Conservation (phyloP, 176 grass and related monocot genomes). For the Oryza glaberrima region DNA sequence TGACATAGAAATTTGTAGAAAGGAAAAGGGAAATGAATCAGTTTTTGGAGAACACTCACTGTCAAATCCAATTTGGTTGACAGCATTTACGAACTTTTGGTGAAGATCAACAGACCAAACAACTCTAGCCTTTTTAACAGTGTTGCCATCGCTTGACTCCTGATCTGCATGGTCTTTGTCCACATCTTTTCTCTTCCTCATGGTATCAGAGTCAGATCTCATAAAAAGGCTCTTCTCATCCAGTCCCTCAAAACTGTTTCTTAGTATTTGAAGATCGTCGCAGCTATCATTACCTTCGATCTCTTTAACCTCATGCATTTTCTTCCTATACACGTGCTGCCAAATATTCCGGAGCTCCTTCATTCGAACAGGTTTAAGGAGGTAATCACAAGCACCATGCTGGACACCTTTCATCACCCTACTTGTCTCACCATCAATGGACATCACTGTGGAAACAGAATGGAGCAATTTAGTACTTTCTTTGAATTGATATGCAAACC, state of each 20-base stretch:
- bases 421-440: slow-evolving; percentile 94
- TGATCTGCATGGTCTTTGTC: slow-evolving; percentile 78
- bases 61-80: slow-evolving; percentile 99
- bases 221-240: slow-evolving; percentile 70
- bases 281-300: slow-evolving; percentile 73
- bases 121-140: slow-evolving; percentile 91
- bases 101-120: slow-evolving; percentile 99
- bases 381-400: slow-evolving; percentile 97
- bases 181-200: slow-evolving; percentile 79
- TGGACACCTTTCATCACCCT: slow-evolving; percentile 99
- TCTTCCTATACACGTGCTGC: slow-evolving; percentile 97
- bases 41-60: slow-evolving; percentile 66
- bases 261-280: slow-evolving; percentile 75
- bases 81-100: slow-evolving; percentile 95
- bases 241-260: slow-evolving; percentile 66
- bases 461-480: slow-evolving; percentile 40
- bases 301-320: slow-evolving; percentile 96
- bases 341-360: slow-evolving; percentile 98
- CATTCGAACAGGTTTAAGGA: slow-evolving; percentile 98
- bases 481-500: slow-evolving; percentile 39
- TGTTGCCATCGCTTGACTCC: slow-evolving; percentile 66
- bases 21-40: slow-evolving; percentile 10
- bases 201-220: slow-evolving; percentile 45
- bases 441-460: slow-evolving; percentile 91
- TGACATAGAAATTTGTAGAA: slow-evolving; percentile 2